Evolutionary conservation across 1,139 yeast genomes (phyloP).

Genomic region (Blastobotrys capitulatus): DNA sequence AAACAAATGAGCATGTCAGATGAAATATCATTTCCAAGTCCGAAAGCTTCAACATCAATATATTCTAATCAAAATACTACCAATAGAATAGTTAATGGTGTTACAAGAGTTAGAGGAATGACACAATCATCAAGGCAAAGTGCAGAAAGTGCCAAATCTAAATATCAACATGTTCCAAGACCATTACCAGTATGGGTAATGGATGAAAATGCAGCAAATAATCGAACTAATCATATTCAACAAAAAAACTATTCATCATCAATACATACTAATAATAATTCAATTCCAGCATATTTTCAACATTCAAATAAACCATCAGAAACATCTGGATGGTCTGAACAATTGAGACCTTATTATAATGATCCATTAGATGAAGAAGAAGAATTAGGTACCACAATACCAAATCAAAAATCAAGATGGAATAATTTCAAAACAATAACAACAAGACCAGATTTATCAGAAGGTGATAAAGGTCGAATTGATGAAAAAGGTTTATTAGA

Average conservation of each 20-base stretch:
- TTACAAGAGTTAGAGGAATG: conserved; percentile 10
- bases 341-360: conserved; percentile 2
- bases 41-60: background rate
- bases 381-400: background rate
- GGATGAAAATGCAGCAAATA: conserved; percentile 6
- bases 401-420: conserved; percentile 18
- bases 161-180: conserved; percentile 16
- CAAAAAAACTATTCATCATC: background rate
- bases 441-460: conserved; percentile 16
- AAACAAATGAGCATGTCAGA: conserved; percentile 1
- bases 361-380: background rate
- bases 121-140: conserved; percentile 9
- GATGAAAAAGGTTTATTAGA: conserved; percentile 22
- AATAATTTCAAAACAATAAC: conserved; percentile 18
- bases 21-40: conserved; percentile 12
- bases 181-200: conserved; percentile 25
- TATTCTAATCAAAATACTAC: background rate
- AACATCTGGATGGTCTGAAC: background rate
- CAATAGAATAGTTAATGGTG: background rate
- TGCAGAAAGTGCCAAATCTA: conserved; percentile 4
- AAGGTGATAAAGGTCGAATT: conserved; percentile 13
- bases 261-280: background rate
- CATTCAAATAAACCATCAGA: background rate
- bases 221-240: background rate
- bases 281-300: conserved; percentile 6